Evolutionary conservation across 345 rosid genomes (phyloP).

Genomic region (Draba incana): DNA sequence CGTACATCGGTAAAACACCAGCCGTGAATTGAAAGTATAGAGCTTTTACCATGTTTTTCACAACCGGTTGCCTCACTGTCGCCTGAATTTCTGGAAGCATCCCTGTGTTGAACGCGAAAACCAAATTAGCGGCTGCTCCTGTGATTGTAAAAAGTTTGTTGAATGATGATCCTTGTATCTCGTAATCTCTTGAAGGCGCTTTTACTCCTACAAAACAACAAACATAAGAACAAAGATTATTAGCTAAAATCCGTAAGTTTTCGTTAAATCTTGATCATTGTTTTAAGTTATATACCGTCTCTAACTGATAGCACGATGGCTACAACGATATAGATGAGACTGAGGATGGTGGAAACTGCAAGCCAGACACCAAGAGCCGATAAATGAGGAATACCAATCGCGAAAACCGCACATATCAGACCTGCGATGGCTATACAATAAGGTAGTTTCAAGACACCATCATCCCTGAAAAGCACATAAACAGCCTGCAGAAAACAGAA

Average conservation of each 20-base stretch:
- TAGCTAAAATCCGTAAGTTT: neutral
- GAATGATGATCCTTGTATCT: conserved; percentile 52
- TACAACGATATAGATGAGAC: conserved; percentile 59
- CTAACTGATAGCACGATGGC: conserved; percentile 60
- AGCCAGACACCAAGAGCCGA: conserved; percentile 87
- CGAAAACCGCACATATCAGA: conserved; percentile 60
- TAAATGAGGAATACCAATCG: conserved; percentile 80
- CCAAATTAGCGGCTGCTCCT: conserved; percentile 83
- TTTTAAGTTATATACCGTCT: conserved; percentile 60
- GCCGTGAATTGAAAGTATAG: conserved; percentile 78
- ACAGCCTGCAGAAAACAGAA: conserved; percentile 48
- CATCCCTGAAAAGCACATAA: conserved; percentile 59
- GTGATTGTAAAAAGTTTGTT: conserved; percentile 64
- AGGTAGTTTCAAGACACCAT: conserved; percentile 52
- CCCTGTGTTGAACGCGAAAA: conserved; percentile 93
- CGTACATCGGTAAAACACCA: conserved; percentile 75
- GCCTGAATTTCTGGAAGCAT: conserved; percentile 99
- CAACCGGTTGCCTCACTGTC: conserved; percentile 80
- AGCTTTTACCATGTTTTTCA: conserved; percentile 82
- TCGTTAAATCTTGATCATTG: neutral
- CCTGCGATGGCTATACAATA: conserved; percentile 63
- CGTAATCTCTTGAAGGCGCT: conserved; percentile 76
- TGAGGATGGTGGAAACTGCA: conserved; percentile 78
- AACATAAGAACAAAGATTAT: neutral
- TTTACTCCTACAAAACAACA: conserved; percentile 52